Percentiles rank a stretch among this genome's conserved stretches.
Evolutionary conservation across 2,329 filamentous ascomycete genomes (phyloP).

Genomic region (Apiospora marii): DNA sequence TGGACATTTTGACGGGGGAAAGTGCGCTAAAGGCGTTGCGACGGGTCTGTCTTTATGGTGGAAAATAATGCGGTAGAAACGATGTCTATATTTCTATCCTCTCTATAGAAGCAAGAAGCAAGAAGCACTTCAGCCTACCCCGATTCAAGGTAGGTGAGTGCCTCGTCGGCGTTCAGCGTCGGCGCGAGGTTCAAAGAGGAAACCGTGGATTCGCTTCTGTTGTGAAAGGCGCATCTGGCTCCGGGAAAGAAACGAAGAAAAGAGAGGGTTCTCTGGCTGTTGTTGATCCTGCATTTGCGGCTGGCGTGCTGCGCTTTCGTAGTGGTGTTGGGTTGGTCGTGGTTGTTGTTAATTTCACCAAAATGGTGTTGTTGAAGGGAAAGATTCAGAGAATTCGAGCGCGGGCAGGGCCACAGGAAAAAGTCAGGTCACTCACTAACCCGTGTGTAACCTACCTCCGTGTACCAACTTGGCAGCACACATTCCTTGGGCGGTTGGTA

Average conservation of each 20-base stretch:
- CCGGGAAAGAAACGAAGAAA: conserved; percentile 58
- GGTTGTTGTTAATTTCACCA: conserved; percentile 30
- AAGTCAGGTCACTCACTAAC: conserved; percentile 14
- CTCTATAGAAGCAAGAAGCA: neutral
- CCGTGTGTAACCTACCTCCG: neutral
- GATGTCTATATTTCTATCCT: conserved; percentile 11
- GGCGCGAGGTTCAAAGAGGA: conserved; percentile 60
- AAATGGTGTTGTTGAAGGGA: conserved; percentile 33
- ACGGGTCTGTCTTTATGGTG: neutral
- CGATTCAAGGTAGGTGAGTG: conserved; percentile 52
- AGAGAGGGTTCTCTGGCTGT: conserved; percentile 50
- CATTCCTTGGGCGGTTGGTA: neutral
- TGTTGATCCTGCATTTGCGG: conserved; percentile 67
- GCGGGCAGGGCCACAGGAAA: conserved; percentile 7
- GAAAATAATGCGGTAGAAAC: neutral
- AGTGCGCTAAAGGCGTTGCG: conserved; percentile 20
- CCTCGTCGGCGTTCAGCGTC: conserved; percentile 68
- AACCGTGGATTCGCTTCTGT: conserved; percentile 57
- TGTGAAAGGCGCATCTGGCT: conserved; percentile 65
- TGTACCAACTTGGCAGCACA: neutral
- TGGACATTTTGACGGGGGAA: conserved; percentile 23
- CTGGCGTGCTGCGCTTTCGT: conserved; percentile 21
- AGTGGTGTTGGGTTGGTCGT: conserved; percentile 31
- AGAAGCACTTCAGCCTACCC: conserved; percentile 38
- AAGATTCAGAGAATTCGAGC: conserved; percentile 19